phyloP scores from a whole-genome alignment of 306 rosid species.

The Vigna reflexopilosa region DNA sequence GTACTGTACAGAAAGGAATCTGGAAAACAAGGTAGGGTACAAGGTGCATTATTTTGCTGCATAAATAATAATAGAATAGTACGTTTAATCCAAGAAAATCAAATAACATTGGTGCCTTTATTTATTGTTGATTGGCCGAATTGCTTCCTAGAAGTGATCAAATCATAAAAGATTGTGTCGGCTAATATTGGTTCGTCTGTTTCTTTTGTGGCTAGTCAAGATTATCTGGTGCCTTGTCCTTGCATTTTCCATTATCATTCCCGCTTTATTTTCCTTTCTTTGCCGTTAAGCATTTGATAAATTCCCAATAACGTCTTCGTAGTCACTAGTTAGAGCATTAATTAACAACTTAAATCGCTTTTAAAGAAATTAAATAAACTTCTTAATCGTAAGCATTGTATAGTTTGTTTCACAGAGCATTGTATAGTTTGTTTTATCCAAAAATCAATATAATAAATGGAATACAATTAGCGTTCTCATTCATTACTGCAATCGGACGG shows the following conservation, averaged over 20 bases:
- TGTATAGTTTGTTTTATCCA: background rate
- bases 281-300: background rate
- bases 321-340: background rate
- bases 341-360: background rate
- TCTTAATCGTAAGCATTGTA: background rate
- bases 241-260: background rate
- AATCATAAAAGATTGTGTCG: slow-evolving; percentile 15
- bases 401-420: no score
- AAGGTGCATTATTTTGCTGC: slow-evolving; percentile 8
- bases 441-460: background rate
- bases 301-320: background rate
- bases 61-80: background rate
- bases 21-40: slow-evolving; percentile 12
- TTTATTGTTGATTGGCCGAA: slow-evolving; percentile 3
- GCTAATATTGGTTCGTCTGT: background rate
- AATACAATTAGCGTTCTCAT: background rate
- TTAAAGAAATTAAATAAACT: background rate
- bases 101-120: background rate
- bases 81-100: slow-evolving; percentile 32
- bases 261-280: background rate
- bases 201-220: background rate
- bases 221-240: background rate
- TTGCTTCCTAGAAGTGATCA: slow-evolving; percentile 31
- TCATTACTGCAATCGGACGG: background rate
- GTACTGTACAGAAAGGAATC: slow-evolving; percentile 6